Percentiles rank a stretch among this genome's conserved stretches.
These are phyloP conservation scores for Dioscorea cayenensis DNA, from an alignment of 116 monocot species.

Conservation along the genomic window DNA sequence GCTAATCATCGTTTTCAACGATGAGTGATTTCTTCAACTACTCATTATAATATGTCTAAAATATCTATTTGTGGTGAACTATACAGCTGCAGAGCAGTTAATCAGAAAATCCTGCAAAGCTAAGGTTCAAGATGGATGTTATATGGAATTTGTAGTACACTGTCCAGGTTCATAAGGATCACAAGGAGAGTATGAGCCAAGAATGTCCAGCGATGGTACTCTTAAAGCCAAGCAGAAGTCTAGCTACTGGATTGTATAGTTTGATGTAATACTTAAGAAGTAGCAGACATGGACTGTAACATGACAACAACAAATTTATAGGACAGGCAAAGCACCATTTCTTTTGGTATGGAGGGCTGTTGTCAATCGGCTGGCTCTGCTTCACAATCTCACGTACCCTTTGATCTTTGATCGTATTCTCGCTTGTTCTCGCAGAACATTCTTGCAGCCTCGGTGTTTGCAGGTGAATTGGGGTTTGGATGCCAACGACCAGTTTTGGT, in stretches of 20 bases:
- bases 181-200: slow-evolving; percentile 51
- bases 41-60: not conserved
- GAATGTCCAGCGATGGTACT: not conserved
- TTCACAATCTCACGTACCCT: slow-evolving; percentile 51
- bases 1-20: not conserved
- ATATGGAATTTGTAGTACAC: slow-evolving; percentile 90
- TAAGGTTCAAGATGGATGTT: slow-evolving; percentile 66
- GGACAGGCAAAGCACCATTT: not conserved
- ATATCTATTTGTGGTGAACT: not conserved
- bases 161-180: slow-evolving; percentile 82
- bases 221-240: not conserved
- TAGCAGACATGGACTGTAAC: not conserved
- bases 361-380: slow-evolving; percentile 48
- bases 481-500: too few relatives aligned
- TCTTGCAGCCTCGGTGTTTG: slow-evolving; percentile 56
- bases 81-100: slow-evolving; percentile 41
- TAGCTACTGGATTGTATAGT: not conserved
- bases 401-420: slow-evolving; percentile 45
- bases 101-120: slow-evolving; percentile 13
- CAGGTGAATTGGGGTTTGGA: slow-evolving; percentile 61
- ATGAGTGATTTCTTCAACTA: not conserved
- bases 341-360: not conserved
- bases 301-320: not conserved
- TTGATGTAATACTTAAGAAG: not conserved
- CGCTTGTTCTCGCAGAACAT: slow-evolving; percentile 63